Evolutionary conservation across 2,329 filamentous ascomycete genomes (phyloP).

Genomic region (Lithohypha guttulata): DNA sequence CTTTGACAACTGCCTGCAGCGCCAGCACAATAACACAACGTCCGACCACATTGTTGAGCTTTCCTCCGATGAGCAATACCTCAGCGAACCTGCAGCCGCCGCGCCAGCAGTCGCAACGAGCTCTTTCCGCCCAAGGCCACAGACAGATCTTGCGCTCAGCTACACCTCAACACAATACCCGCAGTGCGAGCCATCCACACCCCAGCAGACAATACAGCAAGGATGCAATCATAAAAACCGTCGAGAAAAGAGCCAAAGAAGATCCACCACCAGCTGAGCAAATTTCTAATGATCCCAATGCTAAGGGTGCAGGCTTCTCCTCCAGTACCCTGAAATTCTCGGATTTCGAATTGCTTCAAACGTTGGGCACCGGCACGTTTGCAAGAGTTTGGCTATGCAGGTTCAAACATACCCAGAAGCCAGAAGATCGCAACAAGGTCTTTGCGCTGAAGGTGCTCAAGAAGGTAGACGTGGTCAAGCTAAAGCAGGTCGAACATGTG

Average conservation of each 20-base stretch:
- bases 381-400: conserved; percentile 41
- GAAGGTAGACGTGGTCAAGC: conserved; percentile 44
- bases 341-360: conserved; percentile 39
- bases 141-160: conserved; percentile 18
- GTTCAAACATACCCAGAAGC: conserved; percentile 28
- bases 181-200: conserved; percentile 21
- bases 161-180: conserved; percentile 14
- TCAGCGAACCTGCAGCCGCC: conserved; percentile 22
- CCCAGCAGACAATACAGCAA: conserved; percentile 20
- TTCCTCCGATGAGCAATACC: conserved; percentile 19
- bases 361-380: conserved; percentile 42
- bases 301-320: conserved; percentile 30
- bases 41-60: no score
- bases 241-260: conserved; percentile 8
- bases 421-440: conserved; percentile 29
- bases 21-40: no score
- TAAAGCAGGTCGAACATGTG: conserved; percentile 60
- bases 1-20: no score
- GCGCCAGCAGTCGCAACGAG: conserved; percentile 21
- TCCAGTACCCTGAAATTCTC: conserved; percentile 29
- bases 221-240: conserved; percentile 16
- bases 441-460: conserved; percentile 41
- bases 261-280: conserved; percentile 20
- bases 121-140: conserved; percentile 21
- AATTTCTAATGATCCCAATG: conserved; percentile 29